These are phyloP conservation scores for Globisporangium canariense DNA, from an alignment of 352 stramenopile species.

Conservation along the genomic window DNA sequence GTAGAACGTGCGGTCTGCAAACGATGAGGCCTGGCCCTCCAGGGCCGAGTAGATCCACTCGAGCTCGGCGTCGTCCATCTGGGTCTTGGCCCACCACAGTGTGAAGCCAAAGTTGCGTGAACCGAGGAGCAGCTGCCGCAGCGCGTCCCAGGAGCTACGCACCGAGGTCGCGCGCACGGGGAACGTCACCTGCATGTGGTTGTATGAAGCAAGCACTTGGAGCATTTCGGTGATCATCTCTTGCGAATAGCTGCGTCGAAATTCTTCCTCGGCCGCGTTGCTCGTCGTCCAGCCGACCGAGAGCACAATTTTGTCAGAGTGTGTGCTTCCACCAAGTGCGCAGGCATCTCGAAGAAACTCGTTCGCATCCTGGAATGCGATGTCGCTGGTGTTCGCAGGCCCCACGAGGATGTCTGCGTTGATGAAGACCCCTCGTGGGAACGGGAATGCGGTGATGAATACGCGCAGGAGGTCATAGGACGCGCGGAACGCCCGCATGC, in stretches of 20 bases:
- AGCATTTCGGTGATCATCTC: constrained; percentile 66
- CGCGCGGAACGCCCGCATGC: constrained; percentile 38
- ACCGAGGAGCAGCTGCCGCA: constrained; percentile 37
- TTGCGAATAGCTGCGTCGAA: constrained; percentile 41
- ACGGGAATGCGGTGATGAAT: constrained; percentile 50
- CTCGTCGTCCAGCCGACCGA: constrained; percentile 72
- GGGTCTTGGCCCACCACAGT: constrained; percentile 62
- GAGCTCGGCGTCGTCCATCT: constrained; percentile 45
- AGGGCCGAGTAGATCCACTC: constrained; percentile 61
- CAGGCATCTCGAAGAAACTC: constrained; percentile 43
- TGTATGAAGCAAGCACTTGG: constrained; percentile 33
- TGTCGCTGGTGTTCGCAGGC: constrained; percentile 27
- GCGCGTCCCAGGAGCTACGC: constrained; percentile 44
- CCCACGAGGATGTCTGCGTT: constrained; percentile 69
- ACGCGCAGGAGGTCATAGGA: constrained; percentile 24
- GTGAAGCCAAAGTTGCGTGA: constrained; percentile 52
- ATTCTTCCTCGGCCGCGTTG: constrained; percentile 51
- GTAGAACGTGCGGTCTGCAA: constrained; percentile 59
- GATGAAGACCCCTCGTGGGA: constrained; percentile 49
- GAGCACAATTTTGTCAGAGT: constrained; percentile 63
- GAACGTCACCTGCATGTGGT: constrained; percentile 57
- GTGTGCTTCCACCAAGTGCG: constrained; percentile 23
- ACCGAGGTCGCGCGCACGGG: constrained; percentile 59
- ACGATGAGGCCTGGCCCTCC: constrained; percentile 25
- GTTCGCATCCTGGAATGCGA: constrained; percentile 38